These are phyloP conservation scores for Thuja plicata DNA, from an alignment of 83 land plant genomes.

Conservation along the genomic window DNA sequence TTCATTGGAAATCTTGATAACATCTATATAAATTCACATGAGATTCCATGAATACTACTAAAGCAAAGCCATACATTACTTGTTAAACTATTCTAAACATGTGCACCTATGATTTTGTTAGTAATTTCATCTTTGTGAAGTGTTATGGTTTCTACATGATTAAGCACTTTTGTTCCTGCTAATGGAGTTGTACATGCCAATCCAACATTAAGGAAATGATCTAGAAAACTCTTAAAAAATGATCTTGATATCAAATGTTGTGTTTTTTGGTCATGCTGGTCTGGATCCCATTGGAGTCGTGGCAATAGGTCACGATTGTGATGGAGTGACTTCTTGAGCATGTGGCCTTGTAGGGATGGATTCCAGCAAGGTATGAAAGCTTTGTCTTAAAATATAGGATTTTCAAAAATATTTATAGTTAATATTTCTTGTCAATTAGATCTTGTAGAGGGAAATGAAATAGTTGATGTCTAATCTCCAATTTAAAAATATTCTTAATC, in stretches of 20 bases:
- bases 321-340: conserved; percentile 58
- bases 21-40: too few relatives aligned
- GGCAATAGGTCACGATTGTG: conserved; percentile 42
- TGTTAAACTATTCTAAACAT: too few relatives aligned
- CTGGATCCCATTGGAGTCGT: conserved; percentile 63
- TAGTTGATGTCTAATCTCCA: neutral
- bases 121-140: too few relatives aligned
- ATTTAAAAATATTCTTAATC: neutral
- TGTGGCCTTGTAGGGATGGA: conserved; percentile 63
- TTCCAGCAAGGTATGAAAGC: conserved; percentile 31
- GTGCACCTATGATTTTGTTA: too few relatives aligned
- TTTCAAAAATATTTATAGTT: neutral
- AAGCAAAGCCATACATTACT: too few relatives aligned
- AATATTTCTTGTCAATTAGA: neutral
- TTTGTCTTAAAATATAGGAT: too few relatives aligned
- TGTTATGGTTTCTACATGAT: too few relatives aligned
- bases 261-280: conserved; percentile 45
- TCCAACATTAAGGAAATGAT: conserved; percentile 67
- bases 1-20: too few relatives aligned
- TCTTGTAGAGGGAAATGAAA: neutral
- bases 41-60: too few relatives aligned
- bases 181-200: conserved; percentile 93
- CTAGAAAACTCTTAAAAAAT: neutral
- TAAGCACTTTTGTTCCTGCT: conserved; percentile 89
- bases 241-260: neutral